phyloP scores from a whole-genome alignment of 495 filamentous ascomycete species.

The Corynascus novoguineensis region DNA sequence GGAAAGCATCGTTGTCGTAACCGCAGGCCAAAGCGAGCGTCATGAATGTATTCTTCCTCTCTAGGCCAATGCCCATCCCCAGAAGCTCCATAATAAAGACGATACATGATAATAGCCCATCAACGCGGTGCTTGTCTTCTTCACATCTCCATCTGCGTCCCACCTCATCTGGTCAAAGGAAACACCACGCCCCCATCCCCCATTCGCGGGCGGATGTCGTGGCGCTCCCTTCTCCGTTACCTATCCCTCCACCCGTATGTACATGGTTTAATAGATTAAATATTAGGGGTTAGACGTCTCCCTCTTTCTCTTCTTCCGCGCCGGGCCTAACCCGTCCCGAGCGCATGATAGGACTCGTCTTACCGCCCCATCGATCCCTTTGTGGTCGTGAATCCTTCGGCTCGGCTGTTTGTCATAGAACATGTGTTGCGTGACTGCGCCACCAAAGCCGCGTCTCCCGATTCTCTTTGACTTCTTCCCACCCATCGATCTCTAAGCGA shows the following conservation, averaged over 20 bases:
- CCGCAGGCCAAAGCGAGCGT: conserved; percentile 37
- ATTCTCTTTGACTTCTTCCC: background rate
- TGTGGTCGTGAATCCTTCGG: background rate
- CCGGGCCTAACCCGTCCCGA: conserved; percentile 3
- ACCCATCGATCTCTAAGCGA: conserved; percentile 23
- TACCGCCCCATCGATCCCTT: background rate
- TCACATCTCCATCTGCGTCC: background rate
- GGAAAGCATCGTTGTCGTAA: background rate
- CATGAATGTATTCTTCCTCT: conserved; percentile 16
- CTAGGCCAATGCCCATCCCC: conserved; percentile 7
- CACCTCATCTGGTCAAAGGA: background rate
- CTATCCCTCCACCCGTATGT: conserved; percentile 15
- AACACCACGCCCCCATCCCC: conserved; percentile 10
- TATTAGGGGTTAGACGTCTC: conserved; percentile 28
- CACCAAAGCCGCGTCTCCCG: background rate
- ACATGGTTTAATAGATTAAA: conserved; percentile 28
- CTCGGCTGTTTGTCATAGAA: conserved; percentile 1
- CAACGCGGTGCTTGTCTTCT: conserved; percentile 4
- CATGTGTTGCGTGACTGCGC: conserved; percentile 1
- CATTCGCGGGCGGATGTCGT: background rate
- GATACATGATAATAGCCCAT: conserved; percentile 10
- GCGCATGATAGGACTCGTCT: background rate
- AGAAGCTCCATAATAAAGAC: conserved; percentile 1
- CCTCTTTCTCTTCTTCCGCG: background rate
- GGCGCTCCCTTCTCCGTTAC: background rate